Evolutionary conservation across 1,139 yeast species (phyloP), one percentile per base, ranked within the genome.

Genomic region (Candida pseudoviswanathii): DNA sequence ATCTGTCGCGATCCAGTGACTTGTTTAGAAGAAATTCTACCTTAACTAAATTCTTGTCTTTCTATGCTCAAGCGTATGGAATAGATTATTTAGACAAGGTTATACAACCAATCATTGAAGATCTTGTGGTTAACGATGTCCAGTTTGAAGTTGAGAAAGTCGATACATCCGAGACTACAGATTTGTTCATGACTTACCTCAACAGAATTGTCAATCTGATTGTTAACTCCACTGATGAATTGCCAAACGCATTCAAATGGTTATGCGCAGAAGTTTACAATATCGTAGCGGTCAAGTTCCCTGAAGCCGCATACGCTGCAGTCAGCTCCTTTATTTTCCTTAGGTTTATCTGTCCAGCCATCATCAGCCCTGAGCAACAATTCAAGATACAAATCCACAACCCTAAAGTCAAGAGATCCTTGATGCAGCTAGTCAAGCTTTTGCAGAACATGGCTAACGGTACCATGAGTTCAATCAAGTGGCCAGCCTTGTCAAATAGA

Each of bases 401-500:
- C 58, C 69, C 67, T 4, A 77, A 73, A 32, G 83, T 85, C 8
- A 86, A 91, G 56, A 77, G 96, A 55, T 81, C 91, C 0, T 76
- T 89, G 47, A 85, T 94, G 60, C 85, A 89, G 54, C 70, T 94
- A 44, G 98, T 96, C 3, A 89, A 91, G 60, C 84, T 89, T 30
- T 72, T 92, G 41, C 99, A 94, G 68, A 84, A 87, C 58, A 80
- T 92, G 72, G 97, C 97, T 0, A 94, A 94, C 60, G 92, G 90
- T 6, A 75, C 91, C 0, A 70, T 80, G 41, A 70, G 75, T 2
- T 71, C 84, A 16, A 67, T 84, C 27, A 86, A 81, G 62, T 82
- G 89, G 83, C 84, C 86, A 2, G 68, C 82, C 1, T 62, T 87
- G 42, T 67, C 67, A 24, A 51, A 71, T 1, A 68, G 73, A 48